These are phyloP conservation scores for Coccomyxa subellipsoidea DNA, from an alignment of 163 green algal species.

Conservation along the genomic window DNA sequence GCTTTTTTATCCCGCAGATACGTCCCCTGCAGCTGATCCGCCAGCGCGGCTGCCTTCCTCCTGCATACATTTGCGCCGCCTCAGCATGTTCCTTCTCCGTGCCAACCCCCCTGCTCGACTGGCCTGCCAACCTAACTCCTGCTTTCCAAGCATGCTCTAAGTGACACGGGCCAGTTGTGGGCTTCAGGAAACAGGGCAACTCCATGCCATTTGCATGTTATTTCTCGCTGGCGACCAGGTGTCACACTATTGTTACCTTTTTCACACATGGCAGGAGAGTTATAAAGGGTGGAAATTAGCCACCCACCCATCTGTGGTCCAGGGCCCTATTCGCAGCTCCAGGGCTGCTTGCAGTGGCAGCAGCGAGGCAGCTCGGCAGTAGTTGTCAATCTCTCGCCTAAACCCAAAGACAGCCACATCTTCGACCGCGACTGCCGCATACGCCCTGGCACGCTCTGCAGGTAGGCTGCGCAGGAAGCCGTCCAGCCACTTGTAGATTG, in stretches of 20 bases:
- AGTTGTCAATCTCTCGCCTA: background rate
- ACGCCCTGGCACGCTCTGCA: background rate
- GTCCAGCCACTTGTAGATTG: slow-evolving; percentile 10
- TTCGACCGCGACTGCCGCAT: background rate
- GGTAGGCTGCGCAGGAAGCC: background rate
- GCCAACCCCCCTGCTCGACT: no score
- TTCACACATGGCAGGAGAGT: no score
- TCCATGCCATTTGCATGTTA: no score
- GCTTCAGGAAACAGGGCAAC: no score
- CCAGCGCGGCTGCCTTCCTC: background rate
- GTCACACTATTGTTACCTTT: no score
- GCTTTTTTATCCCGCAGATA: background rate
- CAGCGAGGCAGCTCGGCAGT: slow-evolving; percentile 1
- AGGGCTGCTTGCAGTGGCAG: background rate
- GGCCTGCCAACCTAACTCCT: no score
- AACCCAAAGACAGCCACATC: background rate
- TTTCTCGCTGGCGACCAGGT: no score
- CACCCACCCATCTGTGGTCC: background rate
- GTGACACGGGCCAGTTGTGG: no score
- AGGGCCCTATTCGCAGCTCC: background rate
- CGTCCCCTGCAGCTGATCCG: background rate
- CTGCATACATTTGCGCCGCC: background rate
- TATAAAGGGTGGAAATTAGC: no score
- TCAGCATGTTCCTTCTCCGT: background rate
- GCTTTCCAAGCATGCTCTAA: no score